Evolutionary conservation across 2,329 filamentous ascomycete species (phyloP).

Genomic region (Penicillium decumbens): DNA sequence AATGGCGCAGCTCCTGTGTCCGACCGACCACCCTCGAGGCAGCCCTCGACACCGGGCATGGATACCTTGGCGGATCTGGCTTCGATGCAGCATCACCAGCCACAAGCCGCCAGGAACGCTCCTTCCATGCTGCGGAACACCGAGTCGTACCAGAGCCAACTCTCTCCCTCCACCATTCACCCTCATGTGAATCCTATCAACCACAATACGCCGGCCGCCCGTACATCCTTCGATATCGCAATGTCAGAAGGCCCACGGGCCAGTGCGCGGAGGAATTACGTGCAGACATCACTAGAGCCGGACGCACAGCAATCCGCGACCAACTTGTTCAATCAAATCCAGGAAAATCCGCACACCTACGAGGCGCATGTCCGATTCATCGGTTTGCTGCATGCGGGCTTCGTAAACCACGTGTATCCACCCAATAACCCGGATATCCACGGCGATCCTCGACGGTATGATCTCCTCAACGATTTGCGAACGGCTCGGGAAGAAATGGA

Average conservation of each 20-base stretch:
- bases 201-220: constrained; percentile 39
- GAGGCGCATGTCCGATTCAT: constrained; percentile 47
- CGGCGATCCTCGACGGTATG: constrained; percentile 44
- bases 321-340: constrained; percentile 41
- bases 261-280: constrained; percentile 38
- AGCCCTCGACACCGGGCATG: constrained; percentile 46
- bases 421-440: constrained; percentile 43
- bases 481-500: constrained; percentile 55
- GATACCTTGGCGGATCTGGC: constrained; percentile 48
- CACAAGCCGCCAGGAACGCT: constrained; percentile 36
- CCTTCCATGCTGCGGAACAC: constrained; percentile 34
- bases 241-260: constrained; percentile 44
- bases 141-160: constrained; percentile 42
- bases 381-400: constrained; percentile 45
- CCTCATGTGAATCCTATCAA: constrained; percentile 36
- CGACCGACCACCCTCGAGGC: constrained; percentile 35
- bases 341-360: constrained; percentile 46
- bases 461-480: constrained; percentile 45
- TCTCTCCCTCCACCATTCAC: constrained; percentile 42
- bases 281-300: constrained; percentile 39
- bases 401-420: constrained; percentile 46
- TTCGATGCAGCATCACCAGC: constrained; percentile 46
- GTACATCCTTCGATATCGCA: constrained; percentile 43
- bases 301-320: constrained; percentile 41
- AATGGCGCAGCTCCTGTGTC: constrained; percentile 36